Evolutionary conservation across 768 basidiomycete species (phyloP).

Genomic region (Omphalotus guepiniiformis): DNA sequence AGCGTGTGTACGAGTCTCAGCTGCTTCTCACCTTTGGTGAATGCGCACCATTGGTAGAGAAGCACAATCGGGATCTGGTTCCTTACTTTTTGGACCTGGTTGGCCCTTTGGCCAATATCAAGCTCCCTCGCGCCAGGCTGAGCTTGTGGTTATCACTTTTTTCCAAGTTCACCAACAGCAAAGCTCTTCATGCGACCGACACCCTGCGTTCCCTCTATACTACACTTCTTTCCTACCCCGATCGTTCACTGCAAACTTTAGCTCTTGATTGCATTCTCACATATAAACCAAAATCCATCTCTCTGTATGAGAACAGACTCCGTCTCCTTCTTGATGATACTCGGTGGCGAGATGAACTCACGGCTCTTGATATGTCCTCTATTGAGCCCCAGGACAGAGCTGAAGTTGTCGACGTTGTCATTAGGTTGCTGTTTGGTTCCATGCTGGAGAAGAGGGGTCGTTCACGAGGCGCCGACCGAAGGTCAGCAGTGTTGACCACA

Average conservation of each 20-base stretch:
- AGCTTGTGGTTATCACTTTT: conserved; percentile 79
- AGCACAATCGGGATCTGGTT: conserved; percentile 84
- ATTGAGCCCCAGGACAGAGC: conserved; percentile 52
- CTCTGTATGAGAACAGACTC: conserved; percentile 60
- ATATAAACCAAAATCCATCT: conserved; percentile 65
- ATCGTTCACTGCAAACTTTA: conserved; percentile 68
- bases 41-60: conserved; percentile 71
- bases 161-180: conserved; percentile 91
- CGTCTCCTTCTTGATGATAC: conserved; percentile 75
- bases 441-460: conserved; percentile 81
- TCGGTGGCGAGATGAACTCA: conserved; percentile 85
- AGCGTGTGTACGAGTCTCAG: conserved; percentile 74
- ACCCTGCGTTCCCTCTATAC: conserved; percentile 63
- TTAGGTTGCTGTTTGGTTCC: conserved; percentile 80
- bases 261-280: conserved; percentile 78
- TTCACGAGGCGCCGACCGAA: conserved; percentile 59
- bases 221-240: conserved; percentile 79
- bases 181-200: conserved; percentile 70
- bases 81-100: conserved; percentile 68
- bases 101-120: conserved; percentile 32
- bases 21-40: conserved; percentile 69
- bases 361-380: conserved; percentile 58
- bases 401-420: conserved; percentile 64
- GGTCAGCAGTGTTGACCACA: conserved; percentile 70
- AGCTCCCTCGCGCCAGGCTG: conserved; percentile 59